These are phyloP conservation scores for Butyriboletus loyo DNA, from an alignment of 768 basidiomycete species.

Conservation along the genomic window DNA sequence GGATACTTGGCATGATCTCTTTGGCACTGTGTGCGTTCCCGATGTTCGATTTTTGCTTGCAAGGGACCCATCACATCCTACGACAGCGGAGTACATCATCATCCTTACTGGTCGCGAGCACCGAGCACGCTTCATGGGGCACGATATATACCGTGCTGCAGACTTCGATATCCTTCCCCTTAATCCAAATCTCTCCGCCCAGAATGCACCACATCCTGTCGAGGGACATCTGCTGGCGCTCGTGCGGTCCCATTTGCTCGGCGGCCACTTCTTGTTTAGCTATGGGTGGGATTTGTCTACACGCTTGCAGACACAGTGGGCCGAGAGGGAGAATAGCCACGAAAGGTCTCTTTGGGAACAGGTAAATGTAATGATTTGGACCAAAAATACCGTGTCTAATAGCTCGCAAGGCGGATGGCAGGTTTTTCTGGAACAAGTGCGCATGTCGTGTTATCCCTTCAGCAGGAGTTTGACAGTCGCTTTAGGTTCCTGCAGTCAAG, in stretches of 20 bases:
- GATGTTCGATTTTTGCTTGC: neutral
- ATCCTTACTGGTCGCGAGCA: conserved; percentile 81
- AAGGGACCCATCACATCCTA: neutral
- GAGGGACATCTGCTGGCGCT: conserved; percentile 87
- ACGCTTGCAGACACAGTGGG: conserved; percentile 80
- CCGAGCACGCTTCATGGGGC: conserved; percentile 73
- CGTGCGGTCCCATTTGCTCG: conserved; percentile 76
- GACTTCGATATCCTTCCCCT: conserved; percentile 92
- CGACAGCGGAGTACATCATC: conserved; percentile 87
- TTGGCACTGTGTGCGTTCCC: conserved; percentile 63
- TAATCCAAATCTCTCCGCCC: conserved; percentile 62
- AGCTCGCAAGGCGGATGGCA: conserved; percentile 74
- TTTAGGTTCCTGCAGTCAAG: conserved; percentile 53
- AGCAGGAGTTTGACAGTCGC: conserved; percentile 2
- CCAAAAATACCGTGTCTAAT: conserved; percentile 8
- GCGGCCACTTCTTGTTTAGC: conserved; percentile 85
- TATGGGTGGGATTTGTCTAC: conserved; percentile 90
- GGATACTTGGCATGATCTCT: conserved; percentile 75
- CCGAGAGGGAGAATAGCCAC: conserved; percentile 46
- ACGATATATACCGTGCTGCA: conserved; percentile 85
- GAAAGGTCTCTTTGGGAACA: conserved; percentile 71
- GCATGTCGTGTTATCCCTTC: neutral
- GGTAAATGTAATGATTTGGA: conserved; percentile 41
- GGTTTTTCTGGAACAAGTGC: conserved; percentile 96
- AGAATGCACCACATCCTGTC: conserved; percentile 74